Percentiles rank a stretch among this genome's conserved stretches.
Conservation (phyloP, 2,329 filamentous ascomycete genomes). For the Fusarium haematococcum region DNA sequence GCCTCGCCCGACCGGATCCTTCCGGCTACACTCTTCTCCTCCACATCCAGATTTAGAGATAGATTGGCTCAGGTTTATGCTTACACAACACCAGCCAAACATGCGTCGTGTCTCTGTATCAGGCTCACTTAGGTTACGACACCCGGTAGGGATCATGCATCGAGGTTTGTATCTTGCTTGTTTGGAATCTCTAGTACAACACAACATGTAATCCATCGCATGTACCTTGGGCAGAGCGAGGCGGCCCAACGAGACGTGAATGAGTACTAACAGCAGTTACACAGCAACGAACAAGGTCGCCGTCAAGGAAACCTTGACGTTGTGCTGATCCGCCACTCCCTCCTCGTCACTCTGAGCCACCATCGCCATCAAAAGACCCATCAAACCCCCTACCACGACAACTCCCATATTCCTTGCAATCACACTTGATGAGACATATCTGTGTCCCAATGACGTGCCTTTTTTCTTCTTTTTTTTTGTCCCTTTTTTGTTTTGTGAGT, state of each 20-base stretch:
- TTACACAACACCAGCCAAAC: not conserved
- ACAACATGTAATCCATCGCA: constrained; percentile 4
- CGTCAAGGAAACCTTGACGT: not conserved
- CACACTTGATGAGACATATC: not conserved
- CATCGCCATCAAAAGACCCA: constrained; percentile 5
- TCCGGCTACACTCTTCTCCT: not conserved
- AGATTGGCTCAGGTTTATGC: not conserved
- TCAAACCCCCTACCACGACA: not conserved
- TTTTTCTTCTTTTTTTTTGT: constrained; percentile 8
- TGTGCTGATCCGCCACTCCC: not conserved
- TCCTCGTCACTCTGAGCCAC: not conserved
- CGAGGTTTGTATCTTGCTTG: constrained; percentile 1
- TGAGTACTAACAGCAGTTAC: not conserved
- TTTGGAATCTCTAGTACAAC: constrained; percentile 5
- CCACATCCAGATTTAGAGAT: not conserved
- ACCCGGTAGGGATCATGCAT: not conserved
- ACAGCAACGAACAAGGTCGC: not conserved
- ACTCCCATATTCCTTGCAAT: not conserved
- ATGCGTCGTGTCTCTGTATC: not conserved
- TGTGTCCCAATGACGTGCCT: constrained; percentile 2
- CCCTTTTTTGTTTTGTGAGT: not conserved
- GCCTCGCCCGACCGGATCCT: not conserved
- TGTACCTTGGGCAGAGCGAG: not conserved
- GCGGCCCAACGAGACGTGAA: not conserved
- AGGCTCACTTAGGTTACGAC: not conserved